phyloP scores from a whole-genome alignment of 1,139 yeast genomes.

The Ogataea hybrid region DNA sequence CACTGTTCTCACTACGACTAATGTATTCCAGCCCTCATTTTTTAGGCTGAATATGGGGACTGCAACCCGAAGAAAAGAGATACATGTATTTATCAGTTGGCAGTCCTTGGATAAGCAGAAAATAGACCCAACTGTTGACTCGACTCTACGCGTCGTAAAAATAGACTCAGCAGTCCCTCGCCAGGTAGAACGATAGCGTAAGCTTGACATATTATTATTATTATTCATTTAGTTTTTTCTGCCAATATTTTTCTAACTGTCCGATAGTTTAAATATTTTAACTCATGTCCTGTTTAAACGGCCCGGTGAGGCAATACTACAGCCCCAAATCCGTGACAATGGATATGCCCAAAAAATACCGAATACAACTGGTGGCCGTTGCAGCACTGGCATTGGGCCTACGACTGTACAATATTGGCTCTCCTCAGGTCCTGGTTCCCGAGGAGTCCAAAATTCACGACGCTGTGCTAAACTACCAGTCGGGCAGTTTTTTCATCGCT shows the following conservation, averaged over 20 bases:
- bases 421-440: slow-evolving; percentile 47
- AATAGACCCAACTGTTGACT: too few relatives aligned
- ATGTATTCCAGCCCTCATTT: too few relatives aligned
- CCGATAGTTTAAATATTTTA: background rate
- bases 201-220: background rate
- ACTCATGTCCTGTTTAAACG: slow-evolving; percentile 5
- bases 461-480: slow-evolving; percentile 60
- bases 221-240: background rate
- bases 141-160: too few relatives aligned
- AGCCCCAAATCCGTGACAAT: background rate
- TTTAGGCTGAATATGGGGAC: too few relatives aligned
- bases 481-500: slow-evolving; percentile 61
- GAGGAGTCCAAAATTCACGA: slow-evolving; percentile 72
- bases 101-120: too few relatives aligned
- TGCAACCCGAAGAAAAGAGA: too few relatives aligned
- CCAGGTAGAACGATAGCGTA: too few relatives aligned
- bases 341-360: background rate
- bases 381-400: slow-evolving; percentile 9
- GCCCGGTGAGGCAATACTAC: slow-evolving; percentile 13
- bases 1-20: too few relatives aligned
- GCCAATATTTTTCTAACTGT: too few relatives aligned
- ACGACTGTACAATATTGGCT: slow-evolving; percentile 37
- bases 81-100: too few relatives aligned
- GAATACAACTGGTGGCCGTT: slow-evolving; percentile 9
- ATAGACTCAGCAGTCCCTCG: too few relatives aligned